Conservation (phyloP, 2,329 filamentous ascomycete species). For the Neofusicoccum cordaticola region DNA sequence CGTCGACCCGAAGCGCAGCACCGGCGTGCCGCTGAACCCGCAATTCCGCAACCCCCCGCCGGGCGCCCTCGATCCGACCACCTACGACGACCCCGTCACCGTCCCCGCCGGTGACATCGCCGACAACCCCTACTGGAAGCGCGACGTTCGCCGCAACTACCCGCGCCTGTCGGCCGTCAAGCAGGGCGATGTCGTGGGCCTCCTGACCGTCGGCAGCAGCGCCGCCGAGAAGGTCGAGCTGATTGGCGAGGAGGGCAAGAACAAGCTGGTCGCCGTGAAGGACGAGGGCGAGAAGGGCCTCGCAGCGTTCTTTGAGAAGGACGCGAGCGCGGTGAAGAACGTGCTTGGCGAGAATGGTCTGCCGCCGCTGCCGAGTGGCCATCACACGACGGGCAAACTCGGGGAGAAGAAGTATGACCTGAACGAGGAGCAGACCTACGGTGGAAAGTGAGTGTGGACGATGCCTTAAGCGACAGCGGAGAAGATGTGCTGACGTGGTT, state of each 20-base stretch:
- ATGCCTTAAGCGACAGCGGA: background rate
- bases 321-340: slow-evolving; percentile 51
- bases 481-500: slow-evolving; percentile 21
- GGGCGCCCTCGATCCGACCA: slow-evolving; percentile 65
- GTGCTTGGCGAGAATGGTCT: slow-evolving; percentile 74
- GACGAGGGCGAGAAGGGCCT: slow-evolving; percentile 71
- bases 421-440: slow-evolving; percentile 66
- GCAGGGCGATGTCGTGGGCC: slow-evolving; percentile 80
- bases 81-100: slow-evolving; percentile 80
- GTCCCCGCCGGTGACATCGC: slow-evolving; percentile 82
- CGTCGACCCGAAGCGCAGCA: slow-evolving; percentile 84
- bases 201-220: slow-evolving; percentile 81
- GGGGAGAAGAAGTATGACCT: slow-evolving; percentile 71
- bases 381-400: slow-evolving; percentile 50
- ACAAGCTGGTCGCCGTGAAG: slow-evolving; percentile 73
- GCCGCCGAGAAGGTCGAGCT: slow-evolving; percentile 75
- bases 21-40: slow-evolving; percentile 87
- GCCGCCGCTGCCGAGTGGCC: slow-evolving; percentile 80
- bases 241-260: slow-evolving; percentile 69
- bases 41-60: slow-evolving; percentile 87
- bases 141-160: slow-evolving; percentile 80
- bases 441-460: slow-evolving; percentile 33
- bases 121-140: slow-evolving; percentile 95
- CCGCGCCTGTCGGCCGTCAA: slow-evolving; percentile 74
- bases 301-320: slow-evolving; percentile 69